Base-by-base conservation (phyloP, 2,329 filamentous ascomycete species). In the Aspergillus fijiensis region DNA sequence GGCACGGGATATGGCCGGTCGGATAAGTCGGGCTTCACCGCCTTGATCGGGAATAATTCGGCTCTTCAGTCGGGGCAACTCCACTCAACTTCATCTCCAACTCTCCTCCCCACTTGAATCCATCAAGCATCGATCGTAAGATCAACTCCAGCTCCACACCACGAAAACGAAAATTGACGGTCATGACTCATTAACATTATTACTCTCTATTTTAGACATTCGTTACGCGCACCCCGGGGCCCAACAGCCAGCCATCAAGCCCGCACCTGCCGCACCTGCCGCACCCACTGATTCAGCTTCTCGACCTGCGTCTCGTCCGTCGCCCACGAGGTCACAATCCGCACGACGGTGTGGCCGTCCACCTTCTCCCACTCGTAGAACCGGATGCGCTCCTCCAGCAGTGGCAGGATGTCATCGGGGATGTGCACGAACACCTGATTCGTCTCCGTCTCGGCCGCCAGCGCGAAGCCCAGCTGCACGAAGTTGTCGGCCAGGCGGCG, bases 401-500 rank as follows among this genome's bases (percentile, higher is more conserved):
- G 66, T 2, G 72, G 67, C 23, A 82, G 74, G 39, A 82, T 52
- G 0, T 63, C 64, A 12, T 76, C 42, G 0, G 80, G 80, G 3
- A 83, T 63, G 2, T 78, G 70, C 0, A 79, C 79, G 70, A 83
- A 83, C 2, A 83, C 81, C 64, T 83, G 81, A 55, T 83, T 83
- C 9, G 81, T 83, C 67, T 82, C 78, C 0, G 81, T 82, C 21
- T 74, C 74, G 0, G 79, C 80, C 16, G 72, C 72, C 7, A 83
- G 64, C 0, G 67, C 64, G 66, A 76, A 82, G 0, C 81, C 81
- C 1, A 77, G 70, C 0, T 70, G 69, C 2, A 76, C 72, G 21
- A 83, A 77, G n/a, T 75, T 76, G 1, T 63, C 69, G 0, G 81
- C 81, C 4, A 84, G 74, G 52, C 70, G 74, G 62, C 76, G 72